Conservation (phyloP, 1,139 yeast genomes). For the Insectozyma bohioensis region DNA sequence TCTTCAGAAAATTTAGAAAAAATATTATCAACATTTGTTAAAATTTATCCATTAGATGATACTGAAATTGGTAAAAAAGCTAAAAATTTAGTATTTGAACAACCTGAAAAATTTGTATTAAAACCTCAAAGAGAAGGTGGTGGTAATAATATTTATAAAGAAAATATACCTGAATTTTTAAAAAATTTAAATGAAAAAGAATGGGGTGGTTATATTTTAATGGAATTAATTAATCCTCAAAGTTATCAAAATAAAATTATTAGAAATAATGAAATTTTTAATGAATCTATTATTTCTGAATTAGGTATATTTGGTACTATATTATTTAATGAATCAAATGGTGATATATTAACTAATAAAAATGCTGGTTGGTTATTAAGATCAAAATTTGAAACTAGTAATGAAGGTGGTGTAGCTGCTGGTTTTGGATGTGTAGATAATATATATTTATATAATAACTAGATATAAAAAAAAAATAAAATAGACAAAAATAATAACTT, state of each 20-base stretch:
- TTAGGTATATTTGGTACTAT: constrained; percentile 87
- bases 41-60: constrained; percentile 81
- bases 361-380: constrained; percentile 84
- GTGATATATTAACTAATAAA: constrained; percentile 59
- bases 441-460: constrained; percentile 38
- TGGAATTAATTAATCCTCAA: constrained; percentile 89
- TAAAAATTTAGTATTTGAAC: constrained; percentile 61
- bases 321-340: constrained; percentile 64
- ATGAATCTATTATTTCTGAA: constrained; percentile 80
- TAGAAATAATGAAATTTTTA: constrained; percentile 58
- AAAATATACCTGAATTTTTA: constrained; percentile 76
- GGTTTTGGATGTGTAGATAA: constrained; percentile 97
- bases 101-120: constrained; percentile 72
- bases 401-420: constrained; percentile 99
- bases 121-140: constrained; percentile 98
- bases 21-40: constrained; percentile 69
- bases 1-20: constrained; percentile 24
- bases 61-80: constrained; percentile 66
- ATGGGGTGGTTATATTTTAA: constrained; percentile 90
- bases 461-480: background rate
- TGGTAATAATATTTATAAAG: constrained; percentile 88
- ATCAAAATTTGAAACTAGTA: constrained; percentile 80
- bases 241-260: constrained; percentile 65
- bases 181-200: constrained; percentile 58
- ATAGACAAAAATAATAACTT: background rate